phyloP scores from a whole-genome alignment of 2,329 filamentous ascomycete species.

The Conoideocrella luteorostrata region DNA sequence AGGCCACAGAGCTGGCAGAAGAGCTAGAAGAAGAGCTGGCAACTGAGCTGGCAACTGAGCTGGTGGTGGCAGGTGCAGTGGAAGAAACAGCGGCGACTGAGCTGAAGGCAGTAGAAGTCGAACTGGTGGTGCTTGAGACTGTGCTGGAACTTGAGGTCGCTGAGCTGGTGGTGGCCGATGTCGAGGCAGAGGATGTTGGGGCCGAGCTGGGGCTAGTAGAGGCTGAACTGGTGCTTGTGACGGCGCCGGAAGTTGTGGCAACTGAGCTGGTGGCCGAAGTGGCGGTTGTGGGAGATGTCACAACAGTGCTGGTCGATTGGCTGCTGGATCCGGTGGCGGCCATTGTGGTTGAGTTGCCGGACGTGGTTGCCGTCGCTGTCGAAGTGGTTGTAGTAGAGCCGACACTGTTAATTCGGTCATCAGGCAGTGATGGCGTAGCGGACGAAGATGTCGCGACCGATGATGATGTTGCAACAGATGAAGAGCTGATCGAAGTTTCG shows the following conservation, averaged over 20 bases:
- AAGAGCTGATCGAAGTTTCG: conserved; percentile 24
- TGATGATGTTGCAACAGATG: conserved; percentile 23
- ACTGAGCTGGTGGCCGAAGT: background rate
- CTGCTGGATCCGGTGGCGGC: too few relatives aligned
- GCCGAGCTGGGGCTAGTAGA: conserved; percentile 1
- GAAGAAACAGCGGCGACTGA: too few relatives aligned
- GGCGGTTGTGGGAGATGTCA: background rate
- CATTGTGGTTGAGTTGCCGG: background rate
- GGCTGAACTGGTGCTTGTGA: background rate
- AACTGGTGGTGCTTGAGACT: background rate
- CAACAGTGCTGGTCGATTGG: too few relatives aligned
- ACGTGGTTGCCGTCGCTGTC: background rate
- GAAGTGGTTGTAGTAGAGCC: background rate
- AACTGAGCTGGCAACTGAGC: background rate
- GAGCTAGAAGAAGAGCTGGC: conserved; percentile 4
- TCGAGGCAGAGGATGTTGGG: background rate
- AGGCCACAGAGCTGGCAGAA: background rate
- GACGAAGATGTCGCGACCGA: background rate
- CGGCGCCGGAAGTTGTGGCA: too few relatives aligned
- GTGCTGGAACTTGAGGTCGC: conserved; percentile 4
- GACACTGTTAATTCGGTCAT: background rate
- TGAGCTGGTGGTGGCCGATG: background rate
- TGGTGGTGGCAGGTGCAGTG: too few relatives aligned
- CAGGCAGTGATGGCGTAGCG: too few relatives aligned
- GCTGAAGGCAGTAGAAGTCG: background rate